Evolutionary conservation across 2,329 filamentous ascomycete genomes (phyloP).

Genomic region (Arachnopeziza araneosa): DNA sequence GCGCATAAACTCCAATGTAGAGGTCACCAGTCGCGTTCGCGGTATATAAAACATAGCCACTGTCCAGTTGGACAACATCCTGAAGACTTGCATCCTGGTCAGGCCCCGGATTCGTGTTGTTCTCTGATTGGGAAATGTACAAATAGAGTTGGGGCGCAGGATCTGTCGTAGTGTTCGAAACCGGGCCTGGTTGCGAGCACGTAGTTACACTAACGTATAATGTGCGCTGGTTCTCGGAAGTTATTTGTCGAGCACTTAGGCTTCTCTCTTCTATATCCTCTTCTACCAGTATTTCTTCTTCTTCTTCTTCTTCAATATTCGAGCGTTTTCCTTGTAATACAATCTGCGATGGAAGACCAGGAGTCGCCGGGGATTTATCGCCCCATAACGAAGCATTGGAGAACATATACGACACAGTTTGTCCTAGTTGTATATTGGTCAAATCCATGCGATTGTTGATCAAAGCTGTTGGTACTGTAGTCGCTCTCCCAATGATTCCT

Average conservation of each 20-base stretch:
- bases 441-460: conserved; percentile 60
- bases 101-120: conserved; percentile 63
- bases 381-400: conserved; percentile 48
- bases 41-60: conserved; percentile 43
- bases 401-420: conserved; percentile 60
- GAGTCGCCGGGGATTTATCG: conserved; percentile 31
- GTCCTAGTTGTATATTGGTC: conserved; percentile 57
- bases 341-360: conserved; percentile 32
- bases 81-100: conserved; percentile 20
- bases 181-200: conserved; percentile 62
- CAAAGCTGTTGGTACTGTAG: conserved; percentile 42
- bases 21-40: conserved; percentile 60
- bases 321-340: conserved; percentile 16
- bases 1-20: conserved; percentile 71
- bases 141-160: conserved; percentile 69
- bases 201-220: conserved; percentile 83
- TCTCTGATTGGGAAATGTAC: conserved; percentile 63
- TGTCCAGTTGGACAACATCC: conserved; percentile 17
- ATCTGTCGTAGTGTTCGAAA: conserved; percentile 16
- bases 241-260: conserved; percentile 12
- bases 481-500: conserved; percentile 57
- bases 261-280: conserved; percentile 9
- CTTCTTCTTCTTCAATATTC: conserved; percentile 11
- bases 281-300: conserved; percentile 5
- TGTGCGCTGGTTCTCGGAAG: conserved; percentile 15